Base-by-base conservation (phyloP, 2,329 filamentous ascomycete species). In the Pseudohalonectria lignicola region DNA sequence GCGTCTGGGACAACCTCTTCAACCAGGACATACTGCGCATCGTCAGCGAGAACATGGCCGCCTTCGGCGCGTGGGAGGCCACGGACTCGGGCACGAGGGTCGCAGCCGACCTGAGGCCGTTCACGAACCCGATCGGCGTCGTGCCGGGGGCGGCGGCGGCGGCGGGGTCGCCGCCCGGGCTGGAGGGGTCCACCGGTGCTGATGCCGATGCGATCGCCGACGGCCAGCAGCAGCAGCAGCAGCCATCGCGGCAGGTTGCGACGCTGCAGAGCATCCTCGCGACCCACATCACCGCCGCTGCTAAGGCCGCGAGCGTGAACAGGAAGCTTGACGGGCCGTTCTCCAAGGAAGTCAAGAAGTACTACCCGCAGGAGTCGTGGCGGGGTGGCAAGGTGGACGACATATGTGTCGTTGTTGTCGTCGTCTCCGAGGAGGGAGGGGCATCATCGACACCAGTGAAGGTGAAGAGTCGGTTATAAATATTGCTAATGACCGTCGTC, bases 351-450 rank as follows among this genome's bases (percentile, higher is more conserved):
- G 86, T 95, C 16, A 86, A 92, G 55, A 84, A 80, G 53, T 79
- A 84, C 53, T 94, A 85, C 49, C 90, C 92, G 0, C 69, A 80
- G 28, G 90, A 96, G 58, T 76, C 79, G 41, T 98, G 86, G 76
- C 78, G 78, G 41, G 92, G 92, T 41, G 92, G 92, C 37, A 98
- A 98, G 60, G 76, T 93, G 16, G 92, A 98, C 55, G 92, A 98
- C 58, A 95, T 98, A 42, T 90, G 86, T 51, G 86, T 86, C 4
- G 67, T 98, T 36, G 79, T 88, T 12, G 76, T 80, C 23, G 66
- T 94, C 21, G 86, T 85, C 1, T 77, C 85, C 8, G 80, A 88
- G 47, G 8, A 26, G 23, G 23, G 23, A 7, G 23, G 12, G 12
- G 23, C 23, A 26, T 7, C 8, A 26, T 8, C n/a, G n/a, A n/a